These are phyloP conservation scores for Cryptococcus deneoformans DNA, from an alignment of 1,284 basidiomycete genomes.

Conservation along the genomic window DNA sequence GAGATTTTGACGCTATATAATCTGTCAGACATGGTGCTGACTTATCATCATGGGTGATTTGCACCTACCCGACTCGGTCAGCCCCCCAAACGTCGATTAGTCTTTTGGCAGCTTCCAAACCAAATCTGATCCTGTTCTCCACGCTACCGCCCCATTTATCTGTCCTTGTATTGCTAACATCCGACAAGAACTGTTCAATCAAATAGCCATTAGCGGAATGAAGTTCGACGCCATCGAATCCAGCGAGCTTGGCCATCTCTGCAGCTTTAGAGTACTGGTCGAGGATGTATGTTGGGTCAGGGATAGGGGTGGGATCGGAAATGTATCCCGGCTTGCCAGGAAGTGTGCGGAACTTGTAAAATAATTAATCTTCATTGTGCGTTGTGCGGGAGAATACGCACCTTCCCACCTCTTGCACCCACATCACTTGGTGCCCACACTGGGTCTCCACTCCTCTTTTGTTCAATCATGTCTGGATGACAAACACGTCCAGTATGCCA, in stretches of 20 bases:
- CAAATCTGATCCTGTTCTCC: constrained; percentile 57
- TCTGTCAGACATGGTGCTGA: constrained; percentile 18
- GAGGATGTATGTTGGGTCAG: constrained; percentile 8
- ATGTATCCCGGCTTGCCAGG: constrained; percentile 11
- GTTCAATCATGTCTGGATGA: constrained; percentile 6
- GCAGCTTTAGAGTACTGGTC: constrained; percentile 54
- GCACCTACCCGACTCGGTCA: constrained; percentile 48
- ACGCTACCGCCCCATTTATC: constrained; percentile 61
- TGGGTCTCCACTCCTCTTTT: constrained; percentile 4
- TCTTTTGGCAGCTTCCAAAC: constrained; percentile 55
- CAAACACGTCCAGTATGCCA: constrained; percentile 51
- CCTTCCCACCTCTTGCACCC: constrained; percentile 9
- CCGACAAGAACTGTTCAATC: constrained; percentile 59
- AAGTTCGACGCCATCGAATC: constrained; percentile 64
- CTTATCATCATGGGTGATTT: constrained; percentile 30
- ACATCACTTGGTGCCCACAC: constrained; percentile 8
- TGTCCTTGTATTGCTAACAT: constrained; percentile 54
- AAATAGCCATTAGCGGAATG: constrained; percentile 37
- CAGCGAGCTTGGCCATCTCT: constrained; percentile 57
- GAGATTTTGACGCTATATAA: constrained; percentile 18
- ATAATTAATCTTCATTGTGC: neutral
- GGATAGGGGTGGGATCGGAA: constrained; percentile 5
- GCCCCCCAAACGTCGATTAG: constrained; percentile 53
- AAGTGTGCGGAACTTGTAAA: constrained; percentile 6
- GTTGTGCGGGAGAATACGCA: neutral